A percentile compares a stretch with the other conserved stretches of the same genome.
phyloP scores from a whole-genome alignment of 1,284 basidiomycete species.

The Hemileia vastatrix region DNA sequence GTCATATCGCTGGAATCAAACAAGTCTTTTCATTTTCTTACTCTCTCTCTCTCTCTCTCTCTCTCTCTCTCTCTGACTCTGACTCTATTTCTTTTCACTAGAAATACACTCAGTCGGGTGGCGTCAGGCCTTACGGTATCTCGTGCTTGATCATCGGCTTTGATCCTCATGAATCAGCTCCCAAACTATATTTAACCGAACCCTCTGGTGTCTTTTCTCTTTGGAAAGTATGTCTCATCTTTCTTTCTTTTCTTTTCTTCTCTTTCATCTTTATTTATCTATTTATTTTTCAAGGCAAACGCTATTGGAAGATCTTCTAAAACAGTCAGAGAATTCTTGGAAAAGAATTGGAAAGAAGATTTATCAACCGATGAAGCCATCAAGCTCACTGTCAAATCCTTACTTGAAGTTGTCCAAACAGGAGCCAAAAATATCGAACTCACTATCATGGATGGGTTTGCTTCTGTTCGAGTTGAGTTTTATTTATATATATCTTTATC shows the following conservation, averaged over 20 bases:
- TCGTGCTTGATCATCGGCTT: constrained; percentile 95
- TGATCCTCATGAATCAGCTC: constrained; percentile 79
- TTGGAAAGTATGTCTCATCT: constrained; percentile 68
- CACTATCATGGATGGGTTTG: constrained; percentile 68
- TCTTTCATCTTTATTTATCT: constrained; percentile 1
- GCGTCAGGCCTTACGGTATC: constrained; percentile 95
- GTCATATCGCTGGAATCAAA: constrained; percentile 94
- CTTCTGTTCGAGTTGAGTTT: constrained; percentile 2
- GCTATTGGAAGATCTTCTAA: constrained; percentile 96
- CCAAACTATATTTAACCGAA: constrained; percentile 91
- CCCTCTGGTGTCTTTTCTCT: constrained; percentile 95
- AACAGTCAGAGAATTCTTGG: constrained; percentile 95
- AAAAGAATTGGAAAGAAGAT: constrained; percentile 95
- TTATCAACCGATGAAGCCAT: constrained; percentile 78
- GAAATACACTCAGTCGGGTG: constrained; percentile 97
- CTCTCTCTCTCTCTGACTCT: background rate
- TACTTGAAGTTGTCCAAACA: constrained; percentile 97
- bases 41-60: background rate
- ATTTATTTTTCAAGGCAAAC: constrained; percentile 59
- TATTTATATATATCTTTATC: background rate
- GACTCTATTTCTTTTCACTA: constrained; percentile 40
- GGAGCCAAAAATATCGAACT: constrained; percentile 99
- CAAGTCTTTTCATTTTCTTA: constrained; percentile 54
- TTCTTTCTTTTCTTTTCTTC: background rate
- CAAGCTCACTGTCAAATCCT: constrained; percentile 88